phyloP scores from a whole-genome alignment of 768 basidiomycete species.

The Pleurotus platypus region DNA sequence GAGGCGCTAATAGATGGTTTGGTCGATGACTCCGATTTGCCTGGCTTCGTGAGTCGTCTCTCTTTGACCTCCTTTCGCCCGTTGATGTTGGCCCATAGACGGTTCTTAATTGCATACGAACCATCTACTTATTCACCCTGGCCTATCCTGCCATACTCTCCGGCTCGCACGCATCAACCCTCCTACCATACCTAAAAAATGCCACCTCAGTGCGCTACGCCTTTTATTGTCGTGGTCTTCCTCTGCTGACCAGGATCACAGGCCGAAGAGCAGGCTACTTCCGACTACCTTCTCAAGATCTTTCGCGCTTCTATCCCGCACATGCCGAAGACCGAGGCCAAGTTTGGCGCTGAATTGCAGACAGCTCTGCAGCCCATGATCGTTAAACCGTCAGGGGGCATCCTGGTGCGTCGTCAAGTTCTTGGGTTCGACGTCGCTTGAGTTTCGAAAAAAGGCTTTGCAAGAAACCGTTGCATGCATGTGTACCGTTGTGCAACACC shows the following conservation, averaged over 20 bases:
- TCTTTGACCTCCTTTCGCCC: not conserved
- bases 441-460: constrained; percentile 48
- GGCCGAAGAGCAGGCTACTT: constrained; percentile 80
- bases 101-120: constrained; percentile 79
- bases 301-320: constrained; percentile 82
- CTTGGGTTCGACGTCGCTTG: too few relatives aligned
- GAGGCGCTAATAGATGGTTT: constrained; percentile 84
- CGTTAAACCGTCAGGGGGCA: constrained; percentile 75
- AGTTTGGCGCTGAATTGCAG: constrained; percentile 87
- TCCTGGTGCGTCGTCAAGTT: constrained; percentile 42
- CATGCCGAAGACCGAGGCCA: constrained; percentile 86
- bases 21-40: constrained; percentile 80
- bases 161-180: constrained; percentile 74
- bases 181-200: constrained; percentile 89
- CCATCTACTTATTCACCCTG: constrained; percentile 77
- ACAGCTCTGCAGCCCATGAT: constrained; percentile 86
- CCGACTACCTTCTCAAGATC: constrained; percentile 85
- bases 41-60: constrained; percentile 61
- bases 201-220: constrained; percentile 60
- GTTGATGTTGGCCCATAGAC: constrained; percentile 42
- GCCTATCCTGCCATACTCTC: constrained; percentile 87
- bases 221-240: not conserved
- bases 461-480: constrained; percentile 94
- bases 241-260: constrained; percentile 21
- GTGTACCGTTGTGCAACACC: constrained; percentile 76